A percentile compares a stretch with the other conserved stretches of the same genome.
These are phyloP conservation scores for Ceratobasidium sp. DNA, from an alignment of 1,284 basidiomycete species.

Conservation along the genomic window DNA sequence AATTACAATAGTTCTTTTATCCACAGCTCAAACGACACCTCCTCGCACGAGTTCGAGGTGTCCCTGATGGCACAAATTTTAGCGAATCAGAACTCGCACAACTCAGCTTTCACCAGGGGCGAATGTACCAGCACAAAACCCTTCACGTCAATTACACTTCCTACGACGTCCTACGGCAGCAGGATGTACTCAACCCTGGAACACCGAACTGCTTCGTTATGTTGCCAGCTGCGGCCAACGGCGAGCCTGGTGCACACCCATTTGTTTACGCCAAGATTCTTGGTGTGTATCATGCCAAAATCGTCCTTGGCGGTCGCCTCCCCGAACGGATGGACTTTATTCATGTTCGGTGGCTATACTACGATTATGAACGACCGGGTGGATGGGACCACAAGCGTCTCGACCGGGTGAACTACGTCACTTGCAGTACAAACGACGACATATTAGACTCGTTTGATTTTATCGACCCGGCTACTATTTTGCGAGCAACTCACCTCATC, in stretches of 20 bases:
- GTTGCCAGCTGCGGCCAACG: conserved; percentile 46
- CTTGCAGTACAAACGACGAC: conserved; percentile 3
- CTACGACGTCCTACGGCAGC: conserved; percentile 50
- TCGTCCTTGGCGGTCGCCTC: not conserved
- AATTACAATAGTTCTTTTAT: conserved; percentile 19
- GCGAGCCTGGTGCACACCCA: conserved; percentile 44
- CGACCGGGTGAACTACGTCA: not conserved
- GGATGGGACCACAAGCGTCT: conserved; percentile 24
- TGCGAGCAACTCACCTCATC: conserved; percentile 29
- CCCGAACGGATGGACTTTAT: conserved; percentile 47
- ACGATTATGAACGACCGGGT: conserved; percentile 27
- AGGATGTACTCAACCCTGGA: conserved; percentile 54
- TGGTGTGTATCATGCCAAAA: conserved; percentile 51
- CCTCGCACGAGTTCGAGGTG: conserved; percentile 10
- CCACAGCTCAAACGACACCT: conserved; percentile 25
- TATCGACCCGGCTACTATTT: conserved; percentile 26
- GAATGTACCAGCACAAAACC: conserved; percentile 23
- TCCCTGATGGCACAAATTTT: not conserved
- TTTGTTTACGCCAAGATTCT: conserved; percentile 54
- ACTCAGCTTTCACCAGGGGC: conserved; percentile 3
- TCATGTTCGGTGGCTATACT: conserved; percentile 49
- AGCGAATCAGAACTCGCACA: conserved; percentile 9
- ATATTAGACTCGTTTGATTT: conserved; percentile 42
- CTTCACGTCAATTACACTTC: conserved; percentile 48
- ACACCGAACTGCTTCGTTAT: conserved; percentile 50